These are phyloP conservation scores for Wickerhamiella azymoides DNA, from an alignment of 805 yeast species.

Conservation along the genomic window DNA sequence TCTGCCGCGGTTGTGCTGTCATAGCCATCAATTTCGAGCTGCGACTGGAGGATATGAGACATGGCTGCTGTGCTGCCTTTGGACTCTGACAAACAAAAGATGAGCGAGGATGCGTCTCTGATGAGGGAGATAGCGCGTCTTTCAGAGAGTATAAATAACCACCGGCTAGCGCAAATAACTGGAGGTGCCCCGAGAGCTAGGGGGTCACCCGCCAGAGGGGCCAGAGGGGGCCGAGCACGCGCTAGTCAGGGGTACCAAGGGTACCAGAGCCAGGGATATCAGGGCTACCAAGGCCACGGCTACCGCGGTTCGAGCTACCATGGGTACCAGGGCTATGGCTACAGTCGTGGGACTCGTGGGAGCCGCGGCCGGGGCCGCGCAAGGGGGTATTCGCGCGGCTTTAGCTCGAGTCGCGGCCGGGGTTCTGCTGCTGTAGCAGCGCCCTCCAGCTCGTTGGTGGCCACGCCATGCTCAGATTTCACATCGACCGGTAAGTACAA, in stretches of 20 bases:
- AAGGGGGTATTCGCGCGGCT: neutral
- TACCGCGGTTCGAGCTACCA: no score
- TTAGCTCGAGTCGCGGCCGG: neutral
- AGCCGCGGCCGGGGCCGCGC: neutral
- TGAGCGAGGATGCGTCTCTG: constrained; percentile 4
- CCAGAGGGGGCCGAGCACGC: no score
- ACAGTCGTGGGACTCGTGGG: constrained; percentile 5
- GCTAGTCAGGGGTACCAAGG: no score
- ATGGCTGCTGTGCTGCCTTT: neutral
- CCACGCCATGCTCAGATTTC: constrained; percentile 20
- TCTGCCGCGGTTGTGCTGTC: constrained; percentile 18
- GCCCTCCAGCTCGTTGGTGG: neutral
- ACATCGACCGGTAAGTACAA: constrained; percentile 20
- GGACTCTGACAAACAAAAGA: neutral
- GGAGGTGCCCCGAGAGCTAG: neutral
- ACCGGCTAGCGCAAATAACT: neutral
- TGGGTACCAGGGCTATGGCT: neutral
- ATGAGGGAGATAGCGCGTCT: constrained; percentile 12
- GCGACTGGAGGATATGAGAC: constrained; percentile 9
- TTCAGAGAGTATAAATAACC: constrained; percentile 10
- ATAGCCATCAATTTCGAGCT: constrained; percentile 15
- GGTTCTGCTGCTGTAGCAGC: no score
- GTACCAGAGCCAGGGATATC: neutral
- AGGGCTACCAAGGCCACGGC: neutral
- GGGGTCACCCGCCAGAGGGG: neutral